Conservation (phyloP, 257 asterid genomes). For the Penstemon davidsonii region DNA sequence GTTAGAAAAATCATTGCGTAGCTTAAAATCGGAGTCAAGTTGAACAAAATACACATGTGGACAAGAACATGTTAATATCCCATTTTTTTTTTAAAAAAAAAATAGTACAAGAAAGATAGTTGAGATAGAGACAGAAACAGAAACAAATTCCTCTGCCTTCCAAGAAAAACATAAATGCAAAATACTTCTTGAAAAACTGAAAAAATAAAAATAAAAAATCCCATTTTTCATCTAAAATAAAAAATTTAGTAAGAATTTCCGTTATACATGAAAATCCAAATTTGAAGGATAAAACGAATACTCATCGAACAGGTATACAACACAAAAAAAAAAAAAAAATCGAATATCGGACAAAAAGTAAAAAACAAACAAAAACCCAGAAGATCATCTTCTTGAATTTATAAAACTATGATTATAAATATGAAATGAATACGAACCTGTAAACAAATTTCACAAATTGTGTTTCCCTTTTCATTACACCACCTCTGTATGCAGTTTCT, state of each 20-base stretch:
- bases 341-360: not conserved
- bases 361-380: not conserved
- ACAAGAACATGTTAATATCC: constrained; percentile 33
- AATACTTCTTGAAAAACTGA: not conserved
- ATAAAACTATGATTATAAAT: constrained; percentile 9
- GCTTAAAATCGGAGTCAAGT: constrained; percentile 27
- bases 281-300: constrained; percentile 24
- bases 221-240: not conserved
- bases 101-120: constrained; percentile 33
- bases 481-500: constrained; percentile 96
- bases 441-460: constrained; percentile 82
- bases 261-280: constrained; percentile 19
- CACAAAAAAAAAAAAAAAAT: constrained; percentile 4
- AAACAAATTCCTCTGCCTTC: constrained; percentile 21
- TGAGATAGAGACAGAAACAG: constrained; percentile 29
- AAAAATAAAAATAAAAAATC: not conserved
- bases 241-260: not conserved
- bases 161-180: not conserved
- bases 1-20: constrained; percentile 9
- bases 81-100: constrained; percentile 25
- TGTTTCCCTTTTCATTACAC: constrained; percentile 90
- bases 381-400: constrained; percentile 9
- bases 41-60: constrained; percentile 18
- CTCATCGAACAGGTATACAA: constrained; percentile 29
- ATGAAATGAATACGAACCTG: constrained; percentile 44